phyloP scores from a whole-genome alignment of 805 yeast genomes.

The Priceomyces fermenticarens region DNA sequence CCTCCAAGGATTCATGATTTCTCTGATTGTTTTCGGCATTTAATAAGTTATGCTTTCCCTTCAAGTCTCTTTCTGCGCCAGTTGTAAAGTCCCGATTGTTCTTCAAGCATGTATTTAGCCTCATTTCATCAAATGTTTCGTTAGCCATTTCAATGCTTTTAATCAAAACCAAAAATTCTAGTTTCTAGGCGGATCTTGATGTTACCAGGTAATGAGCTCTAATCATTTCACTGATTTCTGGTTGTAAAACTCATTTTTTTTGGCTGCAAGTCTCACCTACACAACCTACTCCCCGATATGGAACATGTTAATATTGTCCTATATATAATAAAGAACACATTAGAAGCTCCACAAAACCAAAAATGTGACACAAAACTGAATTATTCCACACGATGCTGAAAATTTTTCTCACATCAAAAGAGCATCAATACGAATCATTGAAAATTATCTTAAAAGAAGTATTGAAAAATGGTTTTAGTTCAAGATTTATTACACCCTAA shows the following conservation, averaged over 20 bases:
- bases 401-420: slow-evolving; percentile 6
- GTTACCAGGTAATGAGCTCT: neutral
- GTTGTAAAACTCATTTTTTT: neutral
- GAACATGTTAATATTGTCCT: too few species aligned
- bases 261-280: neutral
- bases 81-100: too few species aligned
- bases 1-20: slow-evolving; percentile 2
- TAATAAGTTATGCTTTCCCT: neutral
- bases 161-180: too few species aligned
- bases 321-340: too few species aligned
- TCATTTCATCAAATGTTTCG: too few species aligned
- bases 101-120: too few species aligned
- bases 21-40: neutral
- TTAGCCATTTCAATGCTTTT: too few species aligned
- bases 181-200: too few species aligned
- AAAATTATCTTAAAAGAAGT: neutral
- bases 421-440: neutral
- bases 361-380: slow-evolving; percentile 1
- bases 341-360: neutral
- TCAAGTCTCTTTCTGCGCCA: neutral
- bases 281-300: neutral
- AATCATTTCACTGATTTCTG: neutral
- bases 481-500: slow-evolving; percentile 42
- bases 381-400: slow-evolving; percentile 5
- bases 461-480: slow-evolving; percentile 34